Base-by-base conservation (phyloP, 2,329 filamentous ascomycete genomes). In the Paecilomyces formosus region DNA sequence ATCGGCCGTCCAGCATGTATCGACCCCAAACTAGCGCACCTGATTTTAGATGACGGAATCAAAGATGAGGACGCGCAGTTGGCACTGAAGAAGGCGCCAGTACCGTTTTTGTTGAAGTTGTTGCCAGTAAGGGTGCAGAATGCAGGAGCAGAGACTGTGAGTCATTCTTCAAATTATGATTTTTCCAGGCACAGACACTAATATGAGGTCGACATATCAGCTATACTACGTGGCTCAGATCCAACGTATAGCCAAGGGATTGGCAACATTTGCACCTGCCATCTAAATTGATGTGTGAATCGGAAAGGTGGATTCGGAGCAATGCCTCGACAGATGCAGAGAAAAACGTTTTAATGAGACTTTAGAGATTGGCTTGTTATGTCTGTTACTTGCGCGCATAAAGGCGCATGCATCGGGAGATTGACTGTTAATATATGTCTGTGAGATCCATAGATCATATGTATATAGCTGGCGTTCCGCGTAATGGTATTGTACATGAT, bases 1-100 rank as follows among this genome's bases (percentile, higher is more conserved):
- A 70, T 83, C 22, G 79, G 72, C 0, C 68, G 80, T 31, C 76
- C 80, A 0, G 77, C 78, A 0, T 74, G 77, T 12, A 62, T 81
- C 8, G 66, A 79, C 30, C 76, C 81, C 2, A 31, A 39, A 3
- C 50, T 60, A 11, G 56, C 58, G 8, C 54, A 58, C 15, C 49
- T 60, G 6, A 22, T 60, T 7, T 7, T 60, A 7, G 55, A 60
- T 24, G 22, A 35, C 8, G 26, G 22, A 5, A 26, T 55, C 7
- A 30, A 56, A n/a, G 58, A 60, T 9, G 58, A 60, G 31, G 18
- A 58, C 7, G 28, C 58, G 11, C 53, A 52, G 33, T 49, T 60
- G 31, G 12, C 18, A 18, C 53, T 49, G 30, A 30, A 22, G 18
- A 58, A 55, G 11, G 18, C 50, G 53, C 49, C 55, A 15, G 21